These are phyloP conservation scores for Aegilops sharonensis DNA, from an alignment of 176 grass and related monocot genomes.

Conservation along the genomic window DNA sequence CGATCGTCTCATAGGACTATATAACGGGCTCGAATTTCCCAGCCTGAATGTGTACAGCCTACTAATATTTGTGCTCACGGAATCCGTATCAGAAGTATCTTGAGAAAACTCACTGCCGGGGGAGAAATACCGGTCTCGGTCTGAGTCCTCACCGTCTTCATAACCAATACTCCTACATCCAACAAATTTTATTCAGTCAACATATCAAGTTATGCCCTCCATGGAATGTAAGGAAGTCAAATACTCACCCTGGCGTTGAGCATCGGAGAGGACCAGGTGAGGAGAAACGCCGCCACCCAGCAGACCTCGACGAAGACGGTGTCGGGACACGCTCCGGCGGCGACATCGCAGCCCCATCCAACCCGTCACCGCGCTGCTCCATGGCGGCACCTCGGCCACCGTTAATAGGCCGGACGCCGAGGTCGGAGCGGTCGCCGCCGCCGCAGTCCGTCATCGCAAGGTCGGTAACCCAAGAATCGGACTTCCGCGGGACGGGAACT, in stretches of 20 bases:
- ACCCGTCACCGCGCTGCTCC: slow-evolving; percentile 24
- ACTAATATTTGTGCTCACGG: slow-evolving; percentile 53
- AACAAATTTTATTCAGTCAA: slow-evolving; percentile 17
- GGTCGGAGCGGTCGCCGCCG: slow-evolving; percentile 32
- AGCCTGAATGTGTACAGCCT: slow-evolving; percentile 65
- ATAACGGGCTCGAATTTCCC: slow-evolving; percentile 50
- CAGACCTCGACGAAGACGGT: slow-evolving; percentile 23
- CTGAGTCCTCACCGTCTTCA: slow-evolving; percentile 59
- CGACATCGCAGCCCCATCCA: slow-evolving; percentile 14
- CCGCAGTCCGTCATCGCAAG: slow-evolving; percentile 31
- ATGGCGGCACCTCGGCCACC: slow-evolving; percentile 33
- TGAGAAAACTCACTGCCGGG: slow-evolving; percentile 66
- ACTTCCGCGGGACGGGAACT: slow-evolving; percentile 57
- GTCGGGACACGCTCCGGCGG: slow-evolving; percentile 34
- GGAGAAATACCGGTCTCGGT: slow-evolving; percentile 55
- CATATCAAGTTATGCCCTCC: background rate
- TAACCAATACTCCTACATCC: slow-evolving; percentile 60
- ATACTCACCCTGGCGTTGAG: slow-evolving; percentile 37
- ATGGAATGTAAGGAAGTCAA: slow-evolving; percentile 11
- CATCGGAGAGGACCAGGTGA: slow-evolving; percentile 47
- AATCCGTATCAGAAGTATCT: slow-evolving; percentile 77
- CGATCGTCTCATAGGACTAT: slow-evolving; percentile 54
- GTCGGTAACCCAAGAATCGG: slow-evolving; percentile 45
- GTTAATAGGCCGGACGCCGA: slow-evolving; percentile 55
- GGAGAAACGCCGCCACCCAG: slow-evolving; percentile 35